Base-by-base conservation (phyloP, 176 grass and related monocot species). In the Cocos nucifera region DNA sequence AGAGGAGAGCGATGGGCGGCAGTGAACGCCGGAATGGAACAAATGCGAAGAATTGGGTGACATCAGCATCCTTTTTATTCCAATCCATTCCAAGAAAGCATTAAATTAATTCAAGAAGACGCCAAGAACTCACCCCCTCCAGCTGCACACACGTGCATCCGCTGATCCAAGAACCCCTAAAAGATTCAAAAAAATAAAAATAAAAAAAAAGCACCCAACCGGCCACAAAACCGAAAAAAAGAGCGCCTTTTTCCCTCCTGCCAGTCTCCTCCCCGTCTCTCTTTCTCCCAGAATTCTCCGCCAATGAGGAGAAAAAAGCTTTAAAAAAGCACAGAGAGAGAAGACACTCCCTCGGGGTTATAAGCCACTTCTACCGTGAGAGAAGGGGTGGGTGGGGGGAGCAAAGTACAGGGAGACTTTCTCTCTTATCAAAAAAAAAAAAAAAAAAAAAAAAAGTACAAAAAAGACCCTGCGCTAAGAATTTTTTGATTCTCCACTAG, bases 131-230 rank as follows among this genome's bases (percentile, higher is more conserved):
- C 58, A 61, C 17, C 58, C 16, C 6, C 21, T 54, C 35, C 64
- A 68, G 35, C 73, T 68, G 25, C 55, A 66, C 55, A 68, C 56
- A 68, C 64, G 64, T 76, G 73, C 73, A 51, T 63, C 64, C 19
- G 32, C n/a, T 51, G n/a, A 51, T 65, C 49, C 21, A 6, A 21
- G 10, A 56, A 56, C 54, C n/a, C 2, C 2, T 12, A 1, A 44
- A 56, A 56, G 12, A 20, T 21, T 20, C n/a, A 55, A 22, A 9
- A 20, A 20, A 55, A 0, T 10, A 21, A 21, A 0, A 55, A 22
- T 3, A 20, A 20, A 55, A 0, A 21, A 21, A 21, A 0, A 21
- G 21, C 21, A 21, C 21, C 21, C 0, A 21, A 21, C 21, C 21
- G 0, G 0, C 23, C 23, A 23, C 23, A 23, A 23, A 23, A 23